Evolutionary conservation across 306 rosid genomes (phyloP).

Genomic region (Corylus americana): DNA sequence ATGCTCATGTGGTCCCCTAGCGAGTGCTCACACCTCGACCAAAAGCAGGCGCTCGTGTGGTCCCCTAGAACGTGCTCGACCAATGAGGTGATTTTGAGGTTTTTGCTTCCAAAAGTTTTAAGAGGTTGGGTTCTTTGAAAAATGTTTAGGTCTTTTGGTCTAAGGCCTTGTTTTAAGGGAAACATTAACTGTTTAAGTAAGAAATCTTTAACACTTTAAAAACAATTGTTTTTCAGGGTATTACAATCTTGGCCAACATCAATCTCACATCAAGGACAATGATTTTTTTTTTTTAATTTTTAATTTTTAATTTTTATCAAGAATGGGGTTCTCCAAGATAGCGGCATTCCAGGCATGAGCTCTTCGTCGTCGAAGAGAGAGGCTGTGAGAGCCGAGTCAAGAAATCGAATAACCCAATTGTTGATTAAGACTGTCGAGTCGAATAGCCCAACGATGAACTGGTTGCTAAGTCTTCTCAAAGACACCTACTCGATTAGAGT

Average conservation of each 20-base stretch:
- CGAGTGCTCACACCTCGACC: too few species aligned
- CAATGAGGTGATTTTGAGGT: too few species aligned
- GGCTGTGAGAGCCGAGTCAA: slow-evolving; percentile 60
- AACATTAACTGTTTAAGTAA: too few species aligned
- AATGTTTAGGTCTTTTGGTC: too few species aligned
- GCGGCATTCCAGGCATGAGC: slow-evolving; percentile 17
- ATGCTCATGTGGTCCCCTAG: too few species aligned
- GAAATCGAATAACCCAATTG: slow-evolving; percentile 66
- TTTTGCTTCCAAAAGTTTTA: too few species aligned
- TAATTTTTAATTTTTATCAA: slow-evolving; percentile 39
- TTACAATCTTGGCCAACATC: slow-evolving; percentile 49
- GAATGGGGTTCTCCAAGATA: slow-evolving; percentile 71
- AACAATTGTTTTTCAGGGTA: too few species aligned
- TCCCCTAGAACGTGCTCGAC: too few species aligned
- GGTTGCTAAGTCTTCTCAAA: slow-evolving; percentile 49
- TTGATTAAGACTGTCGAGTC: slow-evolving; percentile 75
- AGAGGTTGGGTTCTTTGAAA: too few species aligned
- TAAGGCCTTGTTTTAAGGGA: too few species aligned
- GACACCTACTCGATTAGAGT: background rate
- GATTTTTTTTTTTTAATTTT: slow-evolving; percentile 18
- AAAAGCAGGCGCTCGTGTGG: too few species aligned
- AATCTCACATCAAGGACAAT: slow-evolving; percentile 59
- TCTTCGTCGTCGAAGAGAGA: slow-evolving; percentile 56
- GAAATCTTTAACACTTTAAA: too few species aligned
- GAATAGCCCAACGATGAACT: slow-evolving; percentile 58